Percentiles rank a stretch among this genome's conserved stretches.
phyloP scores from a whole-genome alignment of 1,139 yeast genomes.

The Wickerhamiella pararugosa region DNA sequence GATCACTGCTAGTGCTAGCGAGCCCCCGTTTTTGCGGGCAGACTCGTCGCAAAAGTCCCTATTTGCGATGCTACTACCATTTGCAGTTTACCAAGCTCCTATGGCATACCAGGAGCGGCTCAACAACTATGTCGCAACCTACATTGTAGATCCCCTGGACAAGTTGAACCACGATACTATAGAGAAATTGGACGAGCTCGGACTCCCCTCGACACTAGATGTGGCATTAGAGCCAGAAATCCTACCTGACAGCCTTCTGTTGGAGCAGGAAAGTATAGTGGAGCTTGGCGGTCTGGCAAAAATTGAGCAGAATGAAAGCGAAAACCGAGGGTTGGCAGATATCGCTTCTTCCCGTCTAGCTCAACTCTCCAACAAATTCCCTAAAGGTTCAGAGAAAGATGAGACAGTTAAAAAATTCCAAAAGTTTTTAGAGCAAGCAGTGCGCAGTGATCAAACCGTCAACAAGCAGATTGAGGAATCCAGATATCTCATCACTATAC shows the following conservation, averaged over 20 bases:
- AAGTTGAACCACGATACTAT: constrained; percentile 36
- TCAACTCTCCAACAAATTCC: constrained; percentile 39
- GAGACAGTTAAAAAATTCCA: constrained; percentile 25
- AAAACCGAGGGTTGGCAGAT: constrained; percentile 24
- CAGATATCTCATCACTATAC: constrained; percentile 31
- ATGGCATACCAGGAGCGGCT: constrained; percentile 57
- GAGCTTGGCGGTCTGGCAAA: constrained; percentile 38
- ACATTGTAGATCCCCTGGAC: constrained; percentile 38
- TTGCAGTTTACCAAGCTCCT: constrained; percentile 47
- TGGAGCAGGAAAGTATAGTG: constrained; percentile 41
- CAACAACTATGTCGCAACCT: constrained; percentile 37
- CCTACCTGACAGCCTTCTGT: constrained; percentile 41
- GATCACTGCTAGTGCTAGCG: constrained; percentile 19
- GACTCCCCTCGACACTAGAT: constrained; percentile 49
- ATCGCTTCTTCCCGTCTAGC: constrained; percentile 36
- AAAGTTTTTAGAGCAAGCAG: constrained; percentile 42
- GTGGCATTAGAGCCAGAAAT: constrained; percentile 48
- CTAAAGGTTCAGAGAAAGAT: constrained; percentile 16
- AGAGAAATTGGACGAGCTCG: constrained; percentile 19
- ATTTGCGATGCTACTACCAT: constrained; percentile 51
- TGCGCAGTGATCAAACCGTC: constrained; percentile 43
- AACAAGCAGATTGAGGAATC: constrained; percentile 32
- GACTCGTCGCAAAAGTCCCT: constrained; percentile 23
- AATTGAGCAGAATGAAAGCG: constrained; percentile 31
- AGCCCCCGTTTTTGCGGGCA: not conserved